These are phyloP conservation scores for Wickerhamomyces bovis DNA, from an alignment of 805 yeast species.

Conservation along the genomic window DNA sequence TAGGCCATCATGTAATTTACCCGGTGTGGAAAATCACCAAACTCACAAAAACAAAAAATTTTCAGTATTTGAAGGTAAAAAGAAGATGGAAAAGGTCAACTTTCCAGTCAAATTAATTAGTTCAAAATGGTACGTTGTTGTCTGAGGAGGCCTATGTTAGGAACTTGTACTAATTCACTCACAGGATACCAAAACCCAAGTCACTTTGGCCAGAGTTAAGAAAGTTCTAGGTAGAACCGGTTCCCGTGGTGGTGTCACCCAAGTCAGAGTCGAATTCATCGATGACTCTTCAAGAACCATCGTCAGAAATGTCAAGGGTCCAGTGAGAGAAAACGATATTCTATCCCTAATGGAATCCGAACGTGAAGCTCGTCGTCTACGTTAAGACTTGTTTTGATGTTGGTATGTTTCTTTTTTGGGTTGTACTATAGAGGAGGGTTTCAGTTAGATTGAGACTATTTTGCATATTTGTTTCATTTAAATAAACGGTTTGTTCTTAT, in stretches of 20 bases:
- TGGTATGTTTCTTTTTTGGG: background rate
- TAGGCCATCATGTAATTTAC: too few species aligned
- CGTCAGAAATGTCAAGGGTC: conserved; percentile 93
- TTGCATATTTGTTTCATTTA: background rate
- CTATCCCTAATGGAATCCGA: conserved; percentile 99
- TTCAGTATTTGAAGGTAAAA: background rate
- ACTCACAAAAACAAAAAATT: background rate
- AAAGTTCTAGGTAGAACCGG: conserved; percentile 99
- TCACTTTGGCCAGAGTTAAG: conserved; percentile 98
- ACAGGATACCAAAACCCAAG: conserved; percentile 40
- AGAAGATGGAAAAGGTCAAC: background rate
- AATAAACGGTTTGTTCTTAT: background rate
- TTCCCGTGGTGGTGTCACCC: conserved; percentile 99
- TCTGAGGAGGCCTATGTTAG: background rate
- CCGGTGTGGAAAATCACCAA: background rate
- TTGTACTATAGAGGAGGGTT: background rate
- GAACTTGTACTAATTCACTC: background rate
- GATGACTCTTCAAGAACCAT: conserved; percentile 92
- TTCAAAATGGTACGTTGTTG: background rate
- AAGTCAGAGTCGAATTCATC: conserved; percentile 93
- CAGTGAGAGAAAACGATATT: conserved; percentile 96
- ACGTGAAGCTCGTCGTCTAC: conserved; percentile 97
- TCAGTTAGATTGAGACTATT: background rate
- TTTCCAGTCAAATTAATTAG: background rate
- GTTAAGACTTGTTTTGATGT: conserved; percentile 36